A percentile compares a stretch with the other conserved stretches of the same genome.
Conservation (phyloP, 306 rosid genomes). For the Datisca glomerata region DNA sequence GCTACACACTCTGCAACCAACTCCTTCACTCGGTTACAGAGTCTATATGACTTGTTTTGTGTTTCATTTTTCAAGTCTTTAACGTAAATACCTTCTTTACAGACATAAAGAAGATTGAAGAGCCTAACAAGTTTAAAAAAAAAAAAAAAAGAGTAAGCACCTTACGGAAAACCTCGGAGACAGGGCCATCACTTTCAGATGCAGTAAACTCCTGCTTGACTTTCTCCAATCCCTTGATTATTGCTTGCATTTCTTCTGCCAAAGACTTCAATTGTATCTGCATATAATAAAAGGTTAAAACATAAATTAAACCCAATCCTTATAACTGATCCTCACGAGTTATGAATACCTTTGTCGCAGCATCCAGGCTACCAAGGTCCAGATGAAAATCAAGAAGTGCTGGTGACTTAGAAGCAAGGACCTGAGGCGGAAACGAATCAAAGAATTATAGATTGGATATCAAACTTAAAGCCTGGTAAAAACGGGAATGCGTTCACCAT, state of each 20-base stretch:
- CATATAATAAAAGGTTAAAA: conserved; percentile 18
- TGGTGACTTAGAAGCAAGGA: conserved; percentile 69
- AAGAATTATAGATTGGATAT: conserved; percentile 9
- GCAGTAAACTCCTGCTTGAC: conserved; percentile 81
- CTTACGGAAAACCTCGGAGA: conserved; percentile 65
- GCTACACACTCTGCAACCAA: too few species aligned
- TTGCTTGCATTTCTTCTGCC: conserved; percentile 99
- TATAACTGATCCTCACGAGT: too few species aligned
- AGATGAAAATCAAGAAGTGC: conserved; percentile 78
- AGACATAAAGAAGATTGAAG: conserved; percentile 3
- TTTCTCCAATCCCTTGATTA: conserved; percentile 81
- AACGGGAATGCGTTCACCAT: too few species aligned
- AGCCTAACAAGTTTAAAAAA: background rate
- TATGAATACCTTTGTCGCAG: conserved; percentile 63
- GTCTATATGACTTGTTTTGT: too few species aligned
- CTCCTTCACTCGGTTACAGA: too few species aligned
- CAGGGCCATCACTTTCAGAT: conserved; percentile 87
- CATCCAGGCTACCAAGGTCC: conserved; percentile 77
- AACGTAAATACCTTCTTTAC: too few species aligned
- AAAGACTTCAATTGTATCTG: conserved; percentile 98
- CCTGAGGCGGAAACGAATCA: conserved; percentile 34
- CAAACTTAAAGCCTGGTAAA: too few species aligned
- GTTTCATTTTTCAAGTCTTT: too few species aligned
- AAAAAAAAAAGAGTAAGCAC: conserved; percentile 25
- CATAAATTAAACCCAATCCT: conserved; percentile 10